Conservation (phyloP, 805 yeast species). For the Starmerella bacillaris region DNA sequence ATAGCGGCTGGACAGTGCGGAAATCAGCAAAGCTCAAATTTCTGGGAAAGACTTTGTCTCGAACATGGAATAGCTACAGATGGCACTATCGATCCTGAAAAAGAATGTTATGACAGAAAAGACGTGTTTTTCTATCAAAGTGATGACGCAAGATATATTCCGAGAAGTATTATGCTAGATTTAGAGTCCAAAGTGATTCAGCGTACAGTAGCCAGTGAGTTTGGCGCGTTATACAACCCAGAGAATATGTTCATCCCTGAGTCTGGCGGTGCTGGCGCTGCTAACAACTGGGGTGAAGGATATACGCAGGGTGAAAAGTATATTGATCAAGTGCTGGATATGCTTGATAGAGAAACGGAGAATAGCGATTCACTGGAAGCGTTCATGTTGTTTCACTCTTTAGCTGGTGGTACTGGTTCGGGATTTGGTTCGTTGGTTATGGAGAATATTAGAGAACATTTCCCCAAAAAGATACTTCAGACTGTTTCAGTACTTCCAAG, state of each 20-base stretch:
- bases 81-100: constrained; percentile 32
- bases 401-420: constrained; percentile 97
- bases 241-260: constrained; percentile 61
- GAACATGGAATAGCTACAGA: constrained; percentile 73
- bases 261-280: constrained; percentile 70
- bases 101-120: constrained; percentile 45
- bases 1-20: constrained; percentile 72
- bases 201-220: constrained; percentile 34
- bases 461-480: constrained; percentile 61
- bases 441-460: constrained; percentile 64
- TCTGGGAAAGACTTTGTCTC: constrained; percentile 73
- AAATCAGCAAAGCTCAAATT: constrained; percentile 80
- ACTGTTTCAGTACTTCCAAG: constrained; percentile 75
- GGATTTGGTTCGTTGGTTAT: constrained; percentile 77
- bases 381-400: constrained; percentile 79
- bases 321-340: constrained; percentile 57
- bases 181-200: constrained; percentile 71
- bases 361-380: constrained; percentile 78
- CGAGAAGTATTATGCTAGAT: constrained; percentile 71
- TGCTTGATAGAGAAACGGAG: constrained; percentile 79
- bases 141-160: constrained; percentile 64
- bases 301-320: constrained; percentile 53
- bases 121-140: constrained; percentile 66
- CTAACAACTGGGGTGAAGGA: constrained; percentile 91
- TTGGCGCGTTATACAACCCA: constrained; percentile 58